Evolutionary conservation across 75 land plant genomes (phyloP).

Genomic region (Ceratopteris richardii): DNA sequence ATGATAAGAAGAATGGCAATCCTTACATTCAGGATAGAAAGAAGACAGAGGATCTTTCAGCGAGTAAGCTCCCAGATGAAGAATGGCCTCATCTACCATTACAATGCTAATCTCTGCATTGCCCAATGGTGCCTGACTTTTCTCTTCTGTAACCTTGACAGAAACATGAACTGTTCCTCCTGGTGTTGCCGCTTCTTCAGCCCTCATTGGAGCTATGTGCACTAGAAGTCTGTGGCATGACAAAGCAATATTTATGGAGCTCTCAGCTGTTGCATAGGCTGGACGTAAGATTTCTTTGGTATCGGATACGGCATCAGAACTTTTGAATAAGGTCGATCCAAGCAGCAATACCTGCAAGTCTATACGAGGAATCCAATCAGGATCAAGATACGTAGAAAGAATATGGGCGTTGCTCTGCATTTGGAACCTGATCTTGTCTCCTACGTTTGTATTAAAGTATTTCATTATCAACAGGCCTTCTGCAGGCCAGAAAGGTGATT

Average conservation of each 20-base stretch:
- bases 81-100: conserved; percentile 3
- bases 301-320: not conserved
- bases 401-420: not conserved
- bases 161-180: not conserved
- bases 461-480: not conserved
- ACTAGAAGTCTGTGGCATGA: not conserved
- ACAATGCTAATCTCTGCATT: not conserved
- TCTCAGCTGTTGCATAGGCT: not conserved
- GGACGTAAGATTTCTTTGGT: not conserved
- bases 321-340: not conserved
- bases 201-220: not conserved
- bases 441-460: not conserved
- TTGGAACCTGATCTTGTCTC: not conserved
- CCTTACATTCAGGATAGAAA: not conserved
- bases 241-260: not conserved
- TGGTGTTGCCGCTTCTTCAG: not conserved
- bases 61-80: not conserved
- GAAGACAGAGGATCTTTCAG: not conserved
- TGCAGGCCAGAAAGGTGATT: conserved; percentile 3
- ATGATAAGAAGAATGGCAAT: not conserved
- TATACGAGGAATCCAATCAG: not conserved
- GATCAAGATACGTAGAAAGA: not conserved
- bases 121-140: not conserved
- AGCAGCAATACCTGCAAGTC: not conserved
- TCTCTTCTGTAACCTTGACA: not conserved